A percentile compares a stretch with the other conserved stretches of the same genome.
phyloP scores from a whole-genome alignment of 371 early-diverging fungal species.

The Mortierella sp. region DNA sequence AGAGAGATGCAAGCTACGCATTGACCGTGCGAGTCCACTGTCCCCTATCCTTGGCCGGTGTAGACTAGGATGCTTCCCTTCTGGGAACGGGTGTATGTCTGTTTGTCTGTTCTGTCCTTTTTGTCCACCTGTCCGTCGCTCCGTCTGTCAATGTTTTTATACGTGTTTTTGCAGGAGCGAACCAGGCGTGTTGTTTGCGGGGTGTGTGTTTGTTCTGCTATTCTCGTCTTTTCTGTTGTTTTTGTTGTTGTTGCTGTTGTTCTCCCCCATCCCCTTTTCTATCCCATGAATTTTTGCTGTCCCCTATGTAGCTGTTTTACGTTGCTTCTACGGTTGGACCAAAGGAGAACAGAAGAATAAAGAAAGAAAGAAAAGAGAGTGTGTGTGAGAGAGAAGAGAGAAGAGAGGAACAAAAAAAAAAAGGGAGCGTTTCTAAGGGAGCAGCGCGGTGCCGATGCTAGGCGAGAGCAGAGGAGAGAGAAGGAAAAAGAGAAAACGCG shows the following conservation, averaged over 20 bases:
- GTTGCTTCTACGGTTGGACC: background rate
- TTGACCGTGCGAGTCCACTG: background rate
- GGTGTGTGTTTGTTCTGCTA: no score
- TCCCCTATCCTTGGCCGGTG: background rate
- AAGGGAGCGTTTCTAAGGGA: no score
- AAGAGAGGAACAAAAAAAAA: background rate
- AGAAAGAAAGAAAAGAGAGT: background rate
- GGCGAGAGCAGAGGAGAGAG: no score
- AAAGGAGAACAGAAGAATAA: background rate
- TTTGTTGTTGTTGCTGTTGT: background rate
- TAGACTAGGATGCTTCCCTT: background rate
- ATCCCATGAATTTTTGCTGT: conserved; percentile 3
- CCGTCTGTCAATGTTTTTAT: background rate
- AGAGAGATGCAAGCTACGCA: background rate
- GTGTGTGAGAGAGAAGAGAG: background rate
- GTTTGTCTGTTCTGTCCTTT: no score
- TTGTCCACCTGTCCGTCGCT: no score
- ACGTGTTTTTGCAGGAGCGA: background rate
- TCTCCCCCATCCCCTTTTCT: background rate
- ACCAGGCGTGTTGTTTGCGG: background rate
- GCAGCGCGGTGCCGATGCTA: no score
- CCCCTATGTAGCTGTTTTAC: background rate
- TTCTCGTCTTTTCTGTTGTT: background rate
- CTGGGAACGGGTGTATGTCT: background rate
- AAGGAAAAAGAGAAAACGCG: background rate